Base-by-base conservation (phyloP, 495 filamentous ascomycete genomes). In the Daldinia caldariorum region DNA sequence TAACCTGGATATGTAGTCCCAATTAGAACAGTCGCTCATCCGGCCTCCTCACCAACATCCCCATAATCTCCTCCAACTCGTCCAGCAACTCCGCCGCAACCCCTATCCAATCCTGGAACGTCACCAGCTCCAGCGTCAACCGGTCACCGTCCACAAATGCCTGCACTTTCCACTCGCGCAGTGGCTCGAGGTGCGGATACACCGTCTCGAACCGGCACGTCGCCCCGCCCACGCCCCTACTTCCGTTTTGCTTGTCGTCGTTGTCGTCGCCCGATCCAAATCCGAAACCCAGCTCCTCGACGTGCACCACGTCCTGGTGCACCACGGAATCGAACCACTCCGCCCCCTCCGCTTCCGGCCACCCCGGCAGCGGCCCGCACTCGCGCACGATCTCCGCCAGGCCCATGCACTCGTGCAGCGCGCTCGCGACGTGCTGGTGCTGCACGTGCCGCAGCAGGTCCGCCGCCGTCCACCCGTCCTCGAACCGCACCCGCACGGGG, bases 151-250 rank as follows among this genome's bases (percentile, higher is more conserved):
- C 68, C 1, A 75, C 68, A 34, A 83, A 84, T 7, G 82, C 80
- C 72, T 83, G 81, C 16, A 82, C 71, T 71, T 84, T 83, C 79
- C 79, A 82, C 72, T 83, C 81, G 37, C 80, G 69, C 47, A 83
- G 56, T 6, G 82, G 81, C 53, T 83, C 82, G 49, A 78, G 71
- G 38, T 80, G 80, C 0, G 79, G 79, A 49, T 83, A 83, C 5
- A 84, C 61, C 1, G 82, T 83, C 70, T 83, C 79, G 38, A 82
- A 74, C 12, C 74, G 66, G 49, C 76, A 68, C 2, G 63, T 59
- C 2, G 74, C 74, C 1, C 51, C 69, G 1, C 56, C 58, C 6
- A n/a, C n/a, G n/a, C n/a, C n/a, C n/a, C n/a, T n/a, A n/a, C n/a
- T n/a, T n/a, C 58, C 63, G 29, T 71, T 73, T 31, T 70, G 68